phyloP scores from a whole-genome alignment of 257 asterid genomes.

The Lycium ferocissimum region DNA sequence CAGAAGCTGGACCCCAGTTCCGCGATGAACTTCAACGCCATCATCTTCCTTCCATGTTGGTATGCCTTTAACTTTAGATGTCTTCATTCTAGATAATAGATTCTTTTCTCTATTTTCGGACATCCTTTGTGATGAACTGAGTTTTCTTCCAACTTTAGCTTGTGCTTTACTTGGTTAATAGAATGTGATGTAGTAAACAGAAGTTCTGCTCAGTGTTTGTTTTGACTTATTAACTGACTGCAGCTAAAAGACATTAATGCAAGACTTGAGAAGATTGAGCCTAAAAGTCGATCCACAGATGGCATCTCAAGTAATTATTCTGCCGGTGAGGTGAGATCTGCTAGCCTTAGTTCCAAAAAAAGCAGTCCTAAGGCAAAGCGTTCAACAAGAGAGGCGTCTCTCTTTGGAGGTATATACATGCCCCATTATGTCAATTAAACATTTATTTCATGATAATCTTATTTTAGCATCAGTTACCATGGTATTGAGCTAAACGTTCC shows the following conservation, averaged over 20 bases:
- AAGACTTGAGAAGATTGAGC: conserved; percentile 90
- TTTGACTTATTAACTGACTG: conserved; percentile 46
- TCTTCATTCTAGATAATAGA: background rate
- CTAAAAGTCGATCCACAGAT: conserved; percentile 74
- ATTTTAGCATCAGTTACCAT: background rate
- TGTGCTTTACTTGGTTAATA: conserved; percentile 25
- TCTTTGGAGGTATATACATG: conserved; percentile 85
- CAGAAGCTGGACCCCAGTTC: conserved; percentile 91
- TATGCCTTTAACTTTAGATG: conserved; percentile 37
- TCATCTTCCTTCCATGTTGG: conserved; percentile 76
- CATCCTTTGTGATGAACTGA: background rate
- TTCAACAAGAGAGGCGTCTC: conserved; percentile 79
- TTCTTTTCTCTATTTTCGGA: background rate
- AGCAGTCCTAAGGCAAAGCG: conserved; percentile 91
- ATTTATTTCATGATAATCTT: background rate
- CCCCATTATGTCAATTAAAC: conserved; percentile 1
- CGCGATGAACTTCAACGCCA: conserved; percentile 93
- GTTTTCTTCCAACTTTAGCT: conserved; percentile 14
- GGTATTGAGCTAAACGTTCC: background rate
- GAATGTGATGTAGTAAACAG: background rate
- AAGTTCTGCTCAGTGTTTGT: conserved; percentile 23
- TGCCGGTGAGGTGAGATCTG: conserved; percentile 63
- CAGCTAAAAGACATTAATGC: conserved; percentile 91
- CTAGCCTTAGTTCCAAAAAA: conserved; percentile 63
- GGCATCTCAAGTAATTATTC: conserved; percentile 62